Evolutionary conservation across 345 rosid genomes (phyloP).

Genomic region (Aethionema arabicum): DNA sequence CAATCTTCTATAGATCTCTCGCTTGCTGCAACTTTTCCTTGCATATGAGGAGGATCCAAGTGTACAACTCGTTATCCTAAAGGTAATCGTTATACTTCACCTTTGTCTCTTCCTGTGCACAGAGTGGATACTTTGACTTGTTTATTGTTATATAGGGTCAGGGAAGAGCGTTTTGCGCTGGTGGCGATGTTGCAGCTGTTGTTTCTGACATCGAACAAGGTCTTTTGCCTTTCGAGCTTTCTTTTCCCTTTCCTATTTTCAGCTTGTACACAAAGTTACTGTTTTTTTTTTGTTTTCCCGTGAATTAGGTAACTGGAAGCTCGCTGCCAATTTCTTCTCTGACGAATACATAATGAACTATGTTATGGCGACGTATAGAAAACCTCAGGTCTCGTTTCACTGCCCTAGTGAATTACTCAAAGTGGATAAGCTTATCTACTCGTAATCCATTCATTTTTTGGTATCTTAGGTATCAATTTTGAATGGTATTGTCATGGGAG

Average conservation of each 20-base stretch:
- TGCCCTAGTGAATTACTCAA: background rate
- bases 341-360: slow-evolving; percentile 60
- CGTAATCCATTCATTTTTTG: background rate
- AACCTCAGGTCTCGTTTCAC: slow-evolving; percentile 54
- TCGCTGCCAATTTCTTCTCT: slow-evolving; percentile 48
- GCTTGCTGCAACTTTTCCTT: slow-evolving; percentile 54
- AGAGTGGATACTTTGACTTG: background rate
- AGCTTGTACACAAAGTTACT: background rate
- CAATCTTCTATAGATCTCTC: slow-evolving; percentile 46
- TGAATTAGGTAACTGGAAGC: slow-evolving; percentile 56
- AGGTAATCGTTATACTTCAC: slow-evolving; percentile 46
- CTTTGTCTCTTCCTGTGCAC: background rate
- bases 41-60: slow-evolving; percentile 55
- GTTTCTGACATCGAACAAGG: slow-evolving; percentile 47
- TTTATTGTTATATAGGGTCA: slow-evolving; percentile 43
- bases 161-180: slow-evolving; percentile 81
- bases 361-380: slow-evolving; percentile 66
- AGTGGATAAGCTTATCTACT: background rate
- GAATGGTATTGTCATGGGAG: slow-evolving; percentile 89
- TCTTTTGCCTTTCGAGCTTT: slow-evolving; percentile 20
- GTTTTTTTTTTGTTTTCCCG: slow-evolving; percentile 14
- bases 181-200: slow-evolving; percentile 75
- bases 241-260: slow-evolving; percentile 4
- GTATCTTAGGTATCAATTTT: slow-evolving; percentile 63
- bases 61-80: slow-evolving; percentile 64